These are phyloP conservation scores for Pinus tabuliformis DNA, from an alignment of 75 land plant genomes.

Conservation along the genomic window DNA sequence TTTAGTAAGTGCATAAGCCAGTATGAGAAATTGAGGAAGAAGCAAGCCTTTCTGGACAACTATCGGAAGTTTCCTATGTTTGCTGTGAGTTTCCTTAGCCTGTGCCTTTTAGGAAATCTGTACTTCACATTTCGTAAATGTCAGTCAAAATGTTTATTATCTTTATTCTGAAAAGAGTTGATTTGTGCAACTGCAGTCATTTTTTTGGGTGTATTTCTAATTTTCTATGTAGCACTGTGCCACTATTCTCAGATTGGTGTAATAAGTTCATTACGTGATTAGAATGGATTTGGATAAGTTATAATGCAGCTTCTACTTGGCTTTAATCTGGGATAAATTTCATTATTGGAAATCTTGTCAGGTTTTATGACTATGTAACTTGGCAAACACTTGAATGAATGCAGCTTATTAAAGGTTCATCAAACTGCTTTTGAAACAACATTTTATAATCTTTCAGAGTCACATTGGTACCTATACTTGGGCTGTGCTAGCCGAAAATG, in stretches of 20 bases:
- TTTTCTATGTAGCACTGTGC: too few species aligned
- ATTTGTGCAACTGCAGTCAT: not conserved
- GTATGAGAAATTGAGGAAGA: constrained; percentile 98
- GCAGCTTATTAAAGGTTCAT: too few species aligned
- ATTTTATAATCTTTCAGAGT: too few species aligned
- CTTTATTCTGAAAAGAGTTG: not conserved
- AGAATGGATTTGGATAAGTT: not conserved
- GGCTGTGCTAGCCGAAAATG: too few species aligned
- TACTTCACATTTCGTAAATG: not conserved
- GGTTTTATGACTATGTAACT: too few species aligned
- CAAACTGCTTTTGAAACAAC: too few species aligned
- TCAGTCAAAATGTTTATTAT: not conserved
- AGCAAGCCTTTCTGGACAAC: constrained; percentile 98
- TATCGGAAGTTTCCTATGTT: constrained; percentile 99
- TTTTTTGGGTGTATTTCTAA: too few species aligned
- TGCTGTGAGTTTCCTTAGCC: constrained; percentile 63
- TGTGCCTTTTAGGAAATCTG: not conserved
- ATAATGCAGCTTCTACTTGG: not conserved
- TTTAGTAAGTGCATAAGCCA: constrained; percentile 94
- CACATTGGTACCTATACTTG: too few species aligned
- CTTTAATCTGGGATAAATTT: not conserved
- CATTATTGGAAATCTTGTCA: too few species aligned
- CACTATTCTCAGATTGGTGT: not conserved
- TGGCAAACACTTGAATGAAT: too few species aligned
- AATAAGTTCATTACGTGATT: not conserved